Evolutionary conservation across 768 basidiomycete genomes (phyloP), one percentile per base, ranked within the genome.

Genomic region (Suillus lakei): DNA sequence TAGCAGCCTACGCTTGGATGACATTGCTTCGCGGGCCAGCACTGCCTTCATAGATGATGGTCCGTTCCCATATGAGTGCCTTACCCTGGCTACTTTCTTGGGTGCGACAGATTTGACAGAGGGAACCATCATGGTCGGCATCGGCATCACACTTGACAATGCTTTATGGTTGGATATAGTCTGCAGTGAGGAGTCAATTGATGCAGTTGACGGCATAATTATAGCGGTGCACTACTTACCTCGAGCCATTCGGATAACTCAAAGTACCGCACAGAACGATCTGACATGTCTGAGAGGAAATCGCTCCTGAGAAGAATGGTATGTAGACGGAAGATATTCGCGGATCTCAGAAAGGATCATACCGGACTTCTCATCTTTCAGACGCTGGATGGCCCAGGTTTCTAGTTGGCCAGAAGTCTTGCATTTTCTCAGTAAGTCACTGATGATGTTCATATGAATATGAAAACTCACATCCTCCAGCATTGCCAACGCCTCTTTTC

Each of bases 131-230:
- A 96, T 96, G 73, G 93, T 94, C 8, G 95, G 94, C 94, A 96
- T 97, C 2, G 93, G 94, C 88, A 97, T 93, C 91, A 96, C 95
- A 66, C 91, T 93, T 18, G 93, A 93, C 46, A 98, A 78, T 5
- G 93, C 91, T 81, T 97, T 95, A 67, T 98, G 95, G 69, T 90
- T 90, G 8, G 95, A 96, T 53, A 98, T 91, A 1, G 92, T 95
- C 96, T 98, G 62, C 16, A 46, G 61, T 28, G 41, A 46, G 26
- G 30, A 56, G 21, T 61, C 66, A 64, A 69, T 60, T 55, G 65
- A 62, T 15, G 46, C 53, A 59, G 13, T 51, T 30, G 16, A 28
- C 32, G 2, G 36, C 26, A 60, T 21, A 56, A 30, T 60, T 30
- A 63, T 21, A 61, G 41, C 13, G 32, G 26, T 41, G 10, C 13